phyloP scores from a whole-genome alignment of 768 basidiomycete species.

The Agrocybe praecox region DNA sequence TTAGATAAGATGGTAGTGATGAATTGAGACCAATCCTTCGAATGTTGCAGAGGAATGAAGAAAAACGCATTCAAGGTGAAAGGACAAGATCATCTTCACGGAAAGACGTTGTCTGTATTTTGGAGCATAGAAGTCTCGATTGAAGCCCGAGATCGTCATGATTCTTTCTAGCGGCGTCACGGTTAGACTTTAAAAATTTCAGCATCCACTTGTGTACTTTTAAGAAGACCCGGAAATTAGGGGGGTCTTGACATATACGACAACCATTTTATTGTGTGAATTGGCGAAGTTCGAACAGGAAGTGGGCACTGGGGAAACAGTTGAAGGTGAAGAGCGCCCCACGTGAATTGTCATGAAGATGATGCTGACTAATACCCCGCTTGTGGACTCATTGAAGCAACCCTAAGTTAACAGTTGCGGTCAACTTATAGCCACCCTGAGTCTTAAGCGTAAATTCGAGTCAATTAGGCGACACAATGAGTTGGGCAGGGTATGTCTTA shows the following conservation, averaged over 20 bases:
- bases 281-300: too few relatives aligned
- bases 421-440: neutral
- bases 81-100: neutral
- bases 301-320: too few relatives aligned
- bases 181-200: neutral
- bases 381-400: neutral
- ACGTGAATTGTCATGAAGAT: too few relatives aligned
- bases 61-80: neutral
- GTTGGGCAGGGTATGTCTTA: constrained; percentile 54
- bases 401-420: neutral
- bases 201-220: too few relatives aligned
- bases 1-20: neutral
- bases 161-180: neutral
- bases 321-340: too few relatives aligned
- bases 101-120: neutral
- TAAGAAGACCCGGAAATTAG: too few relatives aligned
- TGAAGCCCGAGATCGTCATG: neutral
- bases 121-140: constrained; percentile 1
- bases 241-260: too few relatives aligned
- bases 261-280: too few relatives aligned
- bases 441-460: neutral
- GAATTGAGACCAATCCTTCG: neutral
- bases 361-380: neutral
- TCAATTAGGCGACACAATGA: constrained; percentile 36
- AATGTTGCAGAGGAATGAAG: neutral